Evolutionary conservation across 495 filamentous ascomycete genomes (phyloP).

Genomic region (Hapsidospora chrysogenum): DNA sequence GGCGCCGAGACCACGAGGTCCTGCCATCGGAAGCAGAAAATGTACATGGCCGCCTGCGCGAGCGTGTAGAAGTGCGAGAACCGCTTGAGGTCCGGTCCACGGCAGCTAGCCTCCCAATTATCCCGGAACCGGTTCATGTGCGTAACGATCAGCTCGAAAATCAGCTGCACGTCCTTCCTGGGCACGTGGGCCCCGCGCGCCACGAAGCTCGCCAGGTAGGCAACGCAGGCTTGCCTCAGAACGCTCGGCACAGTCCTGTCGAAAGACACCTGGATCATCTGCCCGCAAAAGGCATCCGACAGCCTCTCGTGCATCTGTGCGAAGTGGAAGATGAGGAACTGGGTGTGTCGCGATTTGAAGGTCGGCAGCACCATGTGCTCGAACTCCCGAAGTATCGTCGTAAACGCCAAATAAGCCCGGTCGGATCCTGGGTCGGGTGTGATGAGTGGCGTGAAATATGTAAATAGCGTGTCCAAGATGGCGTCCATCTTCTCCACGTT

Average conservation of each 20-base stretch:
- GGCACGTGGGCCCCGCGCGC: constrained; percentile 70
- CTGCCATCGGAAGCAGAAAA: constrained; percentile 97
- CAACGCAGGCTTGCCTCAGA: constrained; percentile 63
- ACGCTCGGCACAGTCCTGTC: constrained; percentile 36
- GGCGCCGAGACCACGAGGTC: constrained; percentile 50
- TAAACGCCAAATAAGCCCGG: constrained; percentile 36
- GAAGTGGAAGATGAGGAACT: constrained; percentile 90
- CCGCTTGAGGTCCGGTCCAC: constrained; percentile 66
- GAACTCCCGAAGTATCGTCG: constrained; percentile 69
- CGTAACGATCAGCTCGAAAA: constrained; percentile 56
- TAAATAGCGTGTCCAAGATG: constrained; percentile 82
- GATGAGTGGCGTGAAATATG: constrained; percentile 58
- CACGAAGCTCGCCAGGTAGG: constrained; percentile 90
- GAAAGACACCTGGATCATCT: constrained; percentile 53
- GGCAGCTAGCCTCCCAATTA: constrained; percentile 48
- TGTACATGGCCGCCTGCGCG: constrained; percentile 65
- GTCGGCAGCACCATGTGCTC: constrained; percentile 73
- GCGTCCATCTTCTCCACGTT: constrained; percentile 84
- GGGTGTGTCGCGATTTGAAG: constrained; percentile 69
- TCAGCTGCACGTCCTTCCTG: constrained; percentile 53
- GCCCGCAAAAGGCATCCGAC: constrained; percentile 65
- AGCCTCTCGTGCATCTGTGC: constrained; percentile 58
- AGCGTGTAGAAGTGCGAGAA: constrained; percentile 78
- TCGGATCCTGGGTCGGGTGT: constrained; percentile 26
- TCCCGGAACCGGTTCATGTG: constrained; percentile 53